Percentiles rank a stretch among this genome's conserved stretches.
These are phyloP conservation scores for Triticum urartu DNA, from an alignment of 176 grass and related monocot genomes.

Conservation along the genomic window DNA sequence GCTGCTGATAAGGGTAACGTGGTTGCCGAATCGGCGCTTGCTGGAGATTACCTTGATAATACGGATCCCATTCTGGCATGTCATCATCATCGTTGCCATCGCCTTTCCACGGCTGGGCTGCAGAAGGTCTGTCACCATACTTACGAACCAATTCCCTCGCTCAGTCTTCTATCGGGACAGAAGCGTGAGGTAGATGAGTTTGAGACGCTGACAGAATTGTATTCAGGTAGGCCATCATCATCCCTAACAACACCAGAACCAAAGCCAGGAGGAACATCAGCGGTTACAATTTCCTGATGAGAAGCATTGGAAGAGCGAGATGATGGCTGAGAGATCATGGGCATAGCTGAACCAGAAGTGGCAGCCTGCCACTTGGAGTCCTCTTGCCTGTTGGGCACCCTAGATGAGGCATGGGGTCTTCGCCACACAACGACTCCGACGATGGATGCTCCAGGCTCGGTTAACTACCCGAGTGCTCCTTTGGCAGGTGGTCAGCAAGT, in stretches of 20 bases:
- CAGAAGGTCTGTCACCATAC: conserved; percentile 38
- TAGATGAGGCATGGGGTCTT: conserved; percentile 37
- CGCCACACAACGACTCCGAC: conserved; percentile 72
- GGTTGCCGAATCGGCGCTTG: conserved; percentile 2
- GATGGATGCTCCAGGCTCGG: conserved; percentile 1
- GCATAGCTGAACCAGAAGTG: background rate
- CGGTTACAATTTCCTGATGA: conserved; percentile 25
- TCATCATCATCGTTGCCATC: conserved; percentile 17
- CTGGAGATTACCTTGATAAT: conserved; percentile 17
- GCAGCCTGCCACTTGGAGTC: conserved; percentile 25
- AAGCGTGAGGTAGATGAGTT: background rate
- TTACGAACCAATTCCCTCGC: conserved; percentile 50
- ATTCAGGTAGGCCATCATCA: conserved; percentile 59
- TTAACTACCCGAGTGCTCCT: conserved; percentile 39
- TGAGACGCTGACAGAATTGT: conserved; percentile 36
- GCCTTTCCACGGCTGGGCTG: conserved; percentile 32
- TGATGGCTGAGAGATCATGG: background rate
- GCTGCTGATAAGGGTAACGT: background rate
- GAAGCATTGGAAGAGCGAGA: background rate
- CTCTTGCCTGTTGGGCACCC: conserved; percentile 36
- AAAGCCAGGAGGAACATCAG: conserved; percentile 50
- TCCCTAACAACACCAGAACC: conserved; percentile 41
- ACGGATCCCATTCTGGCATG: conserved; percentile 54
- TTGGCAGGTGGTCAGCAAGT: conserved; percentile 45
- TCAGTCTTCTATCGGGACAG: conserved; percentile 20